Evolutionary conservation across 495 filamentous ascomycete species (phyloP).

Genomic region (Jackrogersella multiformis): DNA sequence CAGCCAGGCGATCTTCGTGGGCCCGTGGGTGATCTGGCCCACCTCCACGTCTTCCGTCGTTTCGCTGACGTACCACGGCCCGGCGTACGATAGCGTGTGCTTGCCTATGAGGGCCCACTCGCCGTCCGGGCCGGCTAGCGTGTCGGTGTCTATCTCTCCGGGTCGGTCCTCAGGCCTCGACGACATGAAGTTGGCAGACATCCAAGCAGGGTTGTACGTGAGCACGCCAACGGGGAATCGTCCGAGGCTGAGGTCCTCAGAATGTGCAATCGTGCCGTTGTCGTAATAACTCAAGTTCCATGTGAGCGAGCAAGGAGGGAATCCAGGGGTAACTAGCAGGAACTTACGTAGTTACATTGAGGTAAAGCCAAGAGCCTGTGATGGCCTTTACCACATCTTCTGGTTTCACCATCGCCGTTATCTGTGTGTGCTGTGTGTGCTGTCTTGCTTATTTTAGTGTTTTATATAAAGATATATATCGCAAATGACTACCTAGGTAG

Average conservation of each 20-base stretch:
- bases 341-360: constrained; percentile 37
- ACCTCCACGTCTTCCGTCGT: constrained; percentile 27
- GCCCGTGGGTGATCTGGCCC: constrained; percentile 34
- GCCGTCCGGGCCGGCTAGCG: constrained; percentile 14
- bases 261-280: constrained; percentile 25
- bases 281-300: constrained; percentile 18
- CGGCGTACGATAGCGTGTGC: constrained; percentile 31
- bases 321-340: background rate
- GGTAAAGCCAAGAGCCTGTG: constrained; percentile 33
- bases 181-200: constrained; percentile 38
- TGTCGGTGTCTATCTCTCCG: constrained; percentile 1
- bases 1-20: constrained; percentile 29
- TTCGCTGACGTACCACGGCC: constrained; percentile 31
- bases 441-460: background rate
- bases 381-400: constrained; percentile 38
- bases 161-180: constrained; percentile 30
- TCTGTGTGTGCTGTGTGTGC: background rate
- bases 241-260: constrained; percentile 7
- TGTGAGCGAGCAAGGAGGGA: background rate
- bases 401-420: constrained; percentile 24
- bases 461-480: background rate
- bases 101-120: constrained; percentile 37
- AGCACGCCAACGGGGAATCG: constrained; percentile 23
- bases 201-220: constrained; percentile 23
- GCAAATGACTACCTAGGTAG: background rate